These are phyloP conservation scores for Fraxinus quadrangulata DNA, from an alignment of 257 asterid species.

Conservation along the genomic window DNA sequence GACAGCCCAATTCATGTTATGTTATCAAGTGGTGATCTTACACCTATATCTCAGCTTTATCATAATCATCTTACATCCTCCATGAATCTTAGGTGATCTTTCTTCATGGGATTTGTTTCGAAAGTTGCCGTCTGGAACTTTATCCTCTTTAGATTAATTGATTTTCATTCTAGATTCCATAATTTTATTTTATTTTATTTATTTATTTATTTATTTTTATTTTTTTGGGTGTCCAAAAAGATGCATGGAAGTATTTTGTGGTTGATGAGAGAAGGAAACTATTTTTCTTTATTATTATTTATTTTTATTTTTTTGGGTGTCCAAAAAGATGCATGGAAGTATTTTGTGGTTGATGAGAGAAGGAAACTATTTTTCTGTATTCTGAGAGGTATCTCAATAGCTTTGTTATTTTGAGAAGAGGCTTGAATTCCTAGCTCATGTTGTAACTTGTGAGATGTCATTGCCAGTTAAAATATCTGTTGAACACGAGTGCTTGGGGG, in stretches of 20 bases:
- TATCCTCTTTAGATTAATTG: neutral
- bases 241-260: neutral
- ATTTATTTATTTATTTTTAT: too few relatives aligned
- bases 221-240: neutral
- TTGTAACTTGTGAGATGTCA: neutral
- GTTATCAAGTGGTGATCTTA: slow-evolving; percentile 20
- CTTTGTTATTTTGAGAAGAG: neutral
- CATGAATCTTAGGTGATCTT: neutral
- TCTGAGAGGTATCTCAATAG: neutral
- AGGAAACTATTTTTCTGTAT: too few relatives aligned
- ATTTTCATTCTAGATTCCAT: neutral
- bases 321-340: neutral
- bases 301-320: neutral
- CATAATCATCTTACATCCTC: neutral
- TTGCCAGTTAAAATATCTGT: neutral
- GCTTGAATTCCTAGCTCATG: neutral
- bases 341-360: neutral
- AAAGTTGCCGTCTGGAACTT: neutral
- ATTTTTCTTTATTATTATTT: too few relatives aligned
- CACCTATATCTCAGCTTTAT: neutral
- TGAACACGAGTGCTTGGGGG: neutral
- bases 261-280: neutral
- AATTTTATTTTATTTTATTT: too few relatives aligned
- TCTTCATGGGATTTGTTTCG: neutral
- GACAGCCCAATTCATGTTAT: neutral